Base-by-base conservation (phyloP, 2,329 filamentous ascomycete genomes). In the Beauveria varroae region DNA sequence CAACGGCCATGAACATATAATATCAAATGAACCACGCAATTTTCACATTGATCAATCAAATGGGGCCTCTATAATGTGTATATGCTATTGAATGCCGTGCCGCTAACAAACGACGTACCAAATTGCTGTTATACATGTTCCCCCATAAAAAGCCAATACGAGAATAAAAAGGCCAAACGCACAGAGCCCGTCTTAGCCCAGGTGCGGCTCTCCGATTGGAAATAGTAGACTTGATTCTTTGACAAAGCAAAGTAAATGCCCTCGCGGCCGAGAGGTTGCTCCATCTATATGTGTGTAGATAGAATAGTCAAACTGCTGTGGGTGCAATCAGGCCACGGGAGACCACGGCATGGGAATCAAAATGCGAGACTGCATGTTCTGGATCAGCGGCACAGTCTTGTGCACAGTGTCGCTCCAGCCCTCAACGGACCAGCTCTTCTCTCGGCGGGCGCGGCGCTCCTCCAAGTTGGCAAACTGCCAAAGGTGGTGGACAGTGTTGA, bases 391-490 rank as follows among this genome's bases (percentile, higher is more conserved):
- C 52, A 99, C 95, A 1, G 95, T 99, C 83, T 96, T 97, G 81
- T 99, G 95, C 43, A 98, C 95, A 26, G 93, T 97, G 71, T 97
- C 91, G 57, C 90, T 91, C 95, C 95, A 99, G 51, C 95, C 95
- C 71, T 96, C 90, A 46, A 96, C 86, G 66, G 86, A 86, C 95
- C 95, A 99, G 74, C 93, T 97, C 81, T 96, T 86, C 81, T 99
- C 95, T 66, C 95, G 85, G 66, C 92, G 85, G 41, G 90, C 79
- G 75, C 96, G 95, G 66, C 95, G 86, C 78, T 98, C 95, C 76
- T 98, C 93, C 63, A 99, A 77, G 74, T 99, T 91, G 67, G 93
- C 93, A 79, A 98, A 99, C 73, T 99, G 95, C 95, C 95, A 99
- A 24, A 99, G 82, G 73, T 98, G 93, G 75, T 99, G 93, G 40